These are phyloP conservation scores for Cladophialophora exuberans DNA, from an alignment of 2,329 filamentous ascomycete species.

Conservation along the genomic window DNA sequence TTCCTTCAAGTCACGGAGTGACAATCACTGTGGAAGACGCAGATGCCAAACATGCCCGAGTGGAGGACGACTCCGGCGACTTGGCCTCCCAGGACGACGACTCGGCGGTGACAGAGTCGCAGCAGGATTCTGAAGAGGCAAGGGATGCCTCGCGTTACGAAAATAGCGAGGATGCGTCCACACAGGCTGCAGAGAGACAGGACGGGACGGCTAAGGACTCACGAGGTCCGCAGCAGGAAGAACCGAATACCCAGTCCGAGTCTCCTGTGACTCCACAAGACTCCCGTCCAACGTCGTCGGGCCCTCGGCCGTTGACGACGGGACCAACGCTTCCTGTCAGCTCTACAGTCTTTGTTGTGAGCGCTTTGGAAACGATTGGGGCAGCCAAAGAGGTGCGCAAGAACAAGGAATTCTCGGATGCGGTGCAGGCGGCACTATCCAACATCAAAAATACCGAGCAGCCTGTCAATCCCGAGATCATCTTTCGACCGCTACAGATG, in stretches of 20 bases:
- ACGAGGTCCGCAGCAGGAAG: conserved; percentile 32
- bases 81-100: conserved; percentile 30
- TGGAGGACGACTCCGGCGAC: conserved; percentile 25
- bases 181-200: background rate
- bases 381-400: conserved; percentile 87
- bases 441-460: conserved; percentile 85
- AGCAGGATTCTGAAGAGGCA: conserved; percentile 15
- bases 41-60: conserved; percentile 28
- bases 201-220: conserved; percentile 15
- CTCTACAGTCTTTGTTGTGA: conserved; percentile 94
- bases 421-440: conserved; percentile 77
- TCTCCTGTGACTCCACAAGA: background rate
- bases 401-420: conserved; percentile 80
- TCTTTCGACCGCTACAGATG: conserved; percentile 88
- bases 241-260: conserved; percentile 19
- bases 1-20: conserved; percentile 22
- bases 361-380: conserved; percentile 88
- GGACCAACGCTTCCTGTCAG: conserved; percentile 70
- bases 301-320: conserved; percentile 61
- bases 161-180: background rate
- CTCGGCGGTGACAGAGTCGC: conserved; percentile 20
- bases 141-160: conserved; percentile 1
- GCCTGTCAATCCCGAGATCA: conserved; percentile 83
- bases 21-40: conserved; percentile 32
- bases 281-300: conserved; percentile 51